A percentile compares a stretch with the other conserved stretches of the same genome.
phyloP scores from a whole-genome alignment of 805 yeast species.

The Blastobotrys attinorum region DNA sequence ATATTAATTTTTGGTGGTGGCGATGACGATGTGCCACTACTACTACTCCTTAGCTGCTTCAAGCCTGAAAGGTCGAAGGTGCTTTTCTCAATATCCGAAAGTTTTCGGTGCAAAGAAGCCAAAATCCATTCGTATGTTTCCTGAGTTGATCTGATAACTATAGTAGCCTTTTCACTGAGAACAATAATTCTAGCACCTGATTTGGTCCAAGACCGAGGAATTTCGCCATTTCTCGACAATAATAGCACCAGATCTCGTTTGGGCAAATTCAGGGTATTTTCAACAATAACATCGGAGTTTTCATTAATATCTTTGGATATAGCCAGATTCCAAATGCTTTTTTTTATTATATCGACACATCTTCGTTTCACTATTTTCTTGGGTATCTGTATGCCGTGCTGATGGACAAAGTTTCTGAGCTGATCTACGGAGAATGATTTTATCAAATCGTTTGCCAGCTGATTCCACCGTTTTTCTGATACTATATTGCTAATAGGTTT shows the following conservation, averaged over 20 bases:
- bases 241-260: constrained; percentile 36
- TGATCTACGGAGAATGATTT: constrained; percentile 24
- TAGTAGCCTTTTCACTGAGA: constrained; percentile 26
- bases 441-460: constrained; percentile 18
- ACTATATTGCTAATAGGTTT: constrained; percentile 13
- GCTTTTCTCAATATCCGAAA: constrained; percentile 26
- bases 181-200: constrained; percentile 36
- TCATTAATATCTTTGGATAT: constrained; percentile 21
- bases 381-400: neutral
- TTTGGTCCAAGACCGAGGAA: constrained; percentile 35
- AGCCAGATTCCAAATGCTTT: constrained; percentile 31
- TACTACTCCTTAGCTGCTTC: constrained; percentile 4
- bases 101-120: constrained; percentile 31
- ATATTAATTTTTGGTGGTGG: constrained; percentile 8
- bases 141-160: constrained; percentile 35
- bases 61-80: constrained; percentile 27
- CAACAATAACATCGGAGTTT: constrained; percentile 30
- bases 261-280: constrained; percentile 29
- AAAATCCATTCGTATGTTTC: constrained; percentile 38
- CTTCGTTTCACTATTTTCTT: constrained; percentile 12
- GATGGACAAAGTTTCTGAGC: constrained; percentile 14
- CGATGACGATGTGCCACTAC: no score
- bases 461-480: constrained; percentile 19
- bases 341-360: constrained; percentile 27
- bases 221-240: constrained; percentile 32